These are phyloP conservation scores for Escallonia rubra DNA, from an alignment of 129 eudicot genomes.

Conservation along the genomic window DNA sequence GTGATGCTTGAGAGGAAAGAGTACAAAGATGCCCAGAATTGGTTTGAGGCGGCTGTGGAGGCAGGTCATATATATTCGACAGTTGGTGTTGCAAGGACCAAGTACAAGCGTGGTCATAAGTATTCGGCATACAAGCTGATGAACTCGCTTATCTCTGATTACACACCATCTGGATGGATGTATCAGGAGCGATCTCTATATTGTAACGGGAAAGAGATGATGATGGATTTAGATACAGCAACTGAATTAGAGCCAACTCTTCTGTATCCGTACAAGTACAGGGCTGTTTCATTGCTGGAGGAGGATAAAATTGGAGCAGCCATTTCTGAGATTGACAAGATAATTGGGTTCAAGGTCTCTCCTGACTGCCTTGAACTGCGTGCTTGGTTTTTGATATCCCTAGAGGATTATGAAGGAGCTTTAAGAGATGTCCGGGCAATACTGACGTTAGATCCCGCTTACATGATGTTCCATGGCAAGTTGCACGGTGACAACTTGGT, in stretches of 20 bases:
- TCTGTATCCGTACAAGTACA: constrained; percentile 55
- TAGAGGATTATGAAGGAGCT: constrained; percentile 57
- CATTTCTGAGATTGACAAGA: constrained; percentile 44
- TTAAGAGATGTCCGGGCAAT: constrained; percentile 50
- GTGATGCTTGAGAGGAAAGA: constrained; percentile 74
- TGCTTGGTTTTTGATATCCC: constrained; percentile 54
- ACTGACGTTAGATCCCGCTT: constrained; percentile 48
- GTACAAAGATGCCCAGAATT: constrained; percentile 57
- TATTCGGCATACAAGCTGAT: constrained; percentile 53
- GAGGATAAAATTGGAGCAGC: constrained; percentile 34
- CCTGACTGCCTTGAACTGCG: constrained; percentile 66
- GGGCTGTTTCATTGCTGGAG: constrained; percentile 38
- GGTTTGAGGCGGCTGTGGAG: constrained; percentile 54
- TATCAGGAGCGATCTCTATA: constrained; percentile 68
- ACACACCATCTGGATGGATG: constrained; percentile 60
- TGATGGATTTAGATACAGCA: constrained; percentile 47
- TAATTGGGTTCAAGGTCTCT: constrained; percentile 51
- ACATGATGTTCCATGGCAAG: constrained; percentile 65
- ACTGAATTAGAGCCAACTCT: constrained; percentile 67
- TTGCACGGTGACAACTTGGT: constrained; percentile 49
- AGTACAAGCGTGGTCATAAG: constrained; percentile 56
- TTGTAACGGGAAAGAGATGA: constrained; percentile 47
- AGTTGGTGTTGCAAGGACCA: constrained; percentile 57
- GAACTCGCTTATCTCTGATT: constrained; percentile 49
- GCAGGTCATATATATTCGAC: constrained; percentile 55